These are phyloP conservation scores for Pelargonium myrrhifolium DNA, from an alignment of 441 rosid species.

Conservation along the genomic window DNA sequence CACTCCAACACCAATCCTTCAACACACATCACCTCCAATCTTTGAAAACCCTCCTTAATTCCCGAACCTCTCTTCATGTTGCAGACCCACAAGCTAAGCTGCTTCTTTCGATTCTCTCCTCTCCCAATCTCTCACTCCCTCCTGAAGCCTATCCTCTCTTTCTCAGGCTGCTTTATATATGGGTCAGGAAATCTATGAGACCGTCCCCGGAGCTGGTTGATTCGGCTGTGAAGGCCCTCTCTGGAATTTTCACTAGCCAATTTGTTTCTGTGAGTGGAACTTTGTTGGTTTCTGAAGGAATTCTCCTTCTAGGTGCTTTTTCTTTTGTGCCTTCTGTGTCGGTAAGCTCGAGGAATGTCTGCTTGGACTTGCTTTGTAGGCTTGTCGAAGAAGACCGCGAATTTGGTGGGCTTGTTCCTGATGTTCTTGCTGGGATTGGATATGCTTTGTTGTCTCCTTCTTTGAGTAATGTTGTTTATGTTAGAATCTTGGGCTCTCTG, in stretches of 20 bases:
- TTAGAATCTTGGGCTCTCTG: conserved; percentile 41
- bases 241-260: conserved; percentile 28
- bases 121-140: conserved; percentile 36
- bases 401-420: conserved; percentile 34
- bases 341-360: conserved; percentile 37
- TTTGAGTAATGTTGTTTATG: conserved; percentile 28
- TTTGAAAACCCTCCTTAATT: conserved; percentile 50
- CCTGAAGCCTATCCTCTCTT: conserved; percentile 50
- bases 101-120: conserved; percentile 53
- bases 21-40: conserved; percentile 53
- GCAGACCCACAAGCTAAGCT: conserved; percentile 94
- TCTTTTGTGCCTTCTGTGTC: conserved; percentile 49
- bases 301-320: conserved; percentile 66
- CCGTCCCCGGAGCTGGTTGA: conserved; percentile 52
- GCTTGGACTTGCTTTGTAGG: conserved; percentile 55
- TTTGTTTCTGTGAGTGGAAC: conserved; percentile 31
- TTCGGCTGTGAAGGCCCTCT: conserved; percentile 49
- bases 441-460: conserved; percentile 63
- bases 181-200: conserved; percentile 79
- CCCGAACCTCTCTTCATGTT: conserved; percentile 64
- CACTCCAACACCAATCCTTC: conserved; percentile 43
- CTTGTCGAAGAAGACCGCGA: conserved; percentile 49
- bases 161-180: conserved; percentile 64
- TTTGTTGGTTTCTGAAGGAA: conserved; percentile 48
- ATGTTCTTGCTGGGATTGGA: conserved; percentile 80